Percentiles rank a stretch among this genome's conserved stretches.
phyloP scores from a whole-genome alignment of 768 basidiomycete species.

The Podaxis mareebaensis region DNA sequence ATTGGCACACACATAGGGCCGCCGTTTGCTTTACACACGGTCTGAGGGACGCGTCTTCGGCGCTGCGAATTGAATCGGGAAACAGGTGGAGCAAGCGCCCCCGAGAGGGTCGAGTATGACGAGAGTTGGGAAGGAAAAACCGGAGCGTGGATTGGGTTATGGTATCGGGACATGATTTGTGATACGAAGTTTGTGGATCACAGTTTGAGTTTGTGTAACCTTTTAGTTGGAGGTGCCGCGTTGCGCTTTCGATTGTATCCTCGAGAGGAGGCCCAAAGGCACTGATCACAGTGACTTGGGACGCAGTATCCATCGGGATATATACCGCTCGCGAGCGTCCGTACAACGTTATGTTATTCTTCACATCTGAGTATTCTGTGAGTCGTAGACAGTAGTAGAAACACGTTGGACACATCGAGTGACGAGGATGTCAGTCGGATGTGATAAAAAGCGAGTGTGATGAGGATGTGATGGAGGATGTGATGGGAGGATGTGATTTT shows the following conservation, averaged over 20 bases:
- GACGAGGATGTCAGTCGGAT: slow-evolving; percentile 2
- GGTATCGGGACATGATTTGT: neutral
- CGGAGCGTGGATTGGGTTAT: slow-evolving; percentile 14
- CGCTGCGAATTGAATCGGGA: neutral
- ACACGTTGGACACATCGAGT: neutral
- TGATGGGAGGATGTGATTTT: slow-evolving; percentile 9
- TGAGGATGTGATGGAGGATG: slow-evolving; percentile 4
- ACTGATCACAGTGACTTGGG: neutral
- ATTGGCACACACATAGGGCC: slow-evolving; percentile 6
- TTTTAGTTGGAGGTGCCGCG: neutral
- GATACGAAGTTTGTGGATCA: neutral
- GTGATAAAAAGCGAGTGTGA: slow-evolving; percentile 8
- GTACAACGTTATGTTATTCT: slow-evolving; percentile 11
- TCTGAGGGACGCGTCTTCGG: slow-evolving; percentile 11
- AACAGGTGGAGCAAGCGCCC: neutral
- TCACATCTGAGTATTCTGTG: slow-evolving; percentile 14
- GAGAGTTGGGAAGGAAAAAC: slow-evolving; percentile 13
- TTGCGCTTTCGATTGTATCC: neutral
- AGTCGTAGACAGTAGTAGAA: slow-evolving; percentile 3
- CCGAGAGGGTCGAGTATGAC: slow-evolving; percentile 1
- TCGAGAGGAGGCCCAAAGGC: neutral
- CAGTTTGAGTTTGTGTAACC: neutral
- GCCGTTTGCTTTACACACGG: slow-evolving; percentile 6
- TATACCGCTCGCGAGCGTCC: slow-evolving; percentile 9
- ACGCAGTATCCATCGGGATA: slow-evolving; percentile 11